Conservation (phyloP, 164 flowering plant species). For the Liriodendron chinense region DNA sequence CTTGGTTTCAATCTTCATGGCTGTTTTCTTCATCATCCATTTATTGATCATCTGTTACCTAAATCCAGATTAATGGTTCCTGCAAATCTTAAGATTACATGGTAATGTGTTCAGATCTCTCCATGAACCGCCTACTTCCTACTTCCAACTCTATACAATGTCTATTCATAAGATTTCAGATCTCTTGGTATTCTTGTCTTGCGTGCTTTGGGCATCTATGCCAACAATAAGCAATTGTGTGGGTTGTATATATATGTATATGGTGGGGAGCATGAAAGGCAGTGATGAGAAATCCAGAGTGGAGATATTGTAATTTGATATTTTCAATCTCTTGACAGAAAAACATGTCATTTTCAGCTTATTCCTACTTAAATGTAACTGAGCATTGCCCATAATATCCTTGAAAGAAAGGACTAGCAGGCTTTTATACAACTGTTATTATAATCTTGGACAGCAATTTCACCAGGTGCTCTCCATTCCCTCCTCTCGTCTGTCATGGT, state of each 20-base stretch:
- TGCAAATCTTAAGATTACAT: background rate
- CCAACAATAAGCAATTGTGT: background rate
- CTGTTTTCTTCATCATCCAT: background rate
- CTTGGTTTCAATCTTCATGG: background rate
- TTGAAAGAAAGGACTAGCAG: too few species aligned
- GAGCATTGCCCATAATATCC: too few species aligned
- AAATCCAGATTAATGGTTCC: background rate
- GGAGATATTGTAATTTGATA: background rate
- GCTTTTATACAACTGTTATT: too few species aligned
- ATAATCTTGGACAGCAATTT: too few species aligned
- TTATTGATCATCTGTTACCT: background rate
- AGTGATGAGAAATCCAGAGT: background rate
- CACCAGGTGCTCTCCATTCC: too few species aligned
- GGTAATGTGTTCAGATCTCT: background rate
- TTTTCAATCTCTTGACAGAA: background rate
- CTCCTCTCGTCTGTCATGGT: too few species aligned
- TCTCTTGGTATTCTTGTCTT: background rate
- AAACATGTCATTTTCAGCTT: background rate
- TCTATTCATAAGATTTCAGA: background rate
- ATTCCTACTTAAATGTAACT: background rate
- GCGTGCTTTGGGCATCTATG: background rate
- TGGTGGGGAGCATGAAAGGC: background rate
- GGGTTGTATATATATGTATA: background rate
- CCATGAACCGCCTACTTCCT: background rate
- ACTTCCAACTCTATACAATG: background rate